Evolutionary conservation across 192 early-diverging fungal species (phyloP).

Genomic region (Rhizophagus prolifer): DNA sequence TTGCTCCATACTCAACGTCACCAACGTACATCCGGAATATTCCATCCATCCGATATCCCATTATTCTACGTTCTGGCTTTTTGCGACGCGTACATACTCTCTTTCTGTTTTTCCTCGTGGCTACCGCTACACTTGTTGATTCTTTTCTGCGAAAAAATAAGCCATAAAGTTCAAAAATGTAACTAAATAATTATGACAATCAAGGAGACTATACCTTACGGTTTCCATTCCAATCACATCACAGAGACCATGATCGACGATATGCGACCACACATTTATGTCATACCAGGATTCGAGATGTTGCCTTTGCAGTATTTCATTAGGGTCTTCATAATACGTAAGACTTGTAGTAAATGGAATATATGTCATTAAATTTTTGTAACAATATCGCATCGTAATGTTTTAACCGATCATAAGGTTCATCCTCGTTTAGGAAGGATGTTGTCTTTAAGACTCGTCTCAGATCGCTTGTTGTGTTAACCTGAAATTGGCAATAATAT

Average conservation of each 20-base stretch:
- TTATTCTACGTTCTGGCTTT: slow-evolving; percentile 1
- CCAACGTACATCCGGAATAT: slow-evolving; percentile 22
- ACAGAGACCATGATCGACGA: no score
- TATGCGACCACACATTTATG: no score
- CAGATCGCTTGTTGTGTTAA: slow-evolving; percentile 26
- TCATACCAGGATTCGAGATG: no score
- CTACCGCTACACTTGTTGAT: slow-evolving; percentile 5
- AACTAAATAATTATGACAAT: slow-evolving; percentile 18
- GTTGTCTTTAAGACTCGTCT: slow-evolving; percentile 29
- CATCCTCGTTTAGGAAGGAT: slow-evolving; percentile 23
- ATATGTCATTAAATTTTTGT: slow-evolving; percentile 25
- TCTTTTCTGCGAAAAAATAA: slow-evolving; percentile 30
- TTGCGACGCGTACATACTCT: background rate
- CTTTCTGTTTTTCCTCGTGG: slow-evolving; percentile 26
- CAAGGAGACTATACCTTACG: slow-evolving; percentile 22
- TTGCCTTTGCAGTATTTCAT: slow-evolving; percentile 24
- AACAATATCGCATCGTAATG: slow-evolving; percentile 23
- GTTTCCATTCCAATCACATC: no score
- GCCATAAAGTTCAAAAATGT: slow-evolving; percentile 19
- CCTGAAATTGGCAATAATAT: slow-evolving; percentile 30
- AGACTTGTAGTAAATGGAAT: slow-evolving; percentile 31
- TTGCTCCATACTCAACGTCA: slow-evolving; percentile 27
- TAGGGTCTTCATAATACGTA: slow-evolving; percentile 29
- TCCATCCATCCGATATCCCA: no score
- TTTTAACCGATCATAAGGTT: slow-evolving; percentile 23